phyloP scores from a whole-genome alignment of 208 protist genomes.

The Angomonas deanei region DNA sequence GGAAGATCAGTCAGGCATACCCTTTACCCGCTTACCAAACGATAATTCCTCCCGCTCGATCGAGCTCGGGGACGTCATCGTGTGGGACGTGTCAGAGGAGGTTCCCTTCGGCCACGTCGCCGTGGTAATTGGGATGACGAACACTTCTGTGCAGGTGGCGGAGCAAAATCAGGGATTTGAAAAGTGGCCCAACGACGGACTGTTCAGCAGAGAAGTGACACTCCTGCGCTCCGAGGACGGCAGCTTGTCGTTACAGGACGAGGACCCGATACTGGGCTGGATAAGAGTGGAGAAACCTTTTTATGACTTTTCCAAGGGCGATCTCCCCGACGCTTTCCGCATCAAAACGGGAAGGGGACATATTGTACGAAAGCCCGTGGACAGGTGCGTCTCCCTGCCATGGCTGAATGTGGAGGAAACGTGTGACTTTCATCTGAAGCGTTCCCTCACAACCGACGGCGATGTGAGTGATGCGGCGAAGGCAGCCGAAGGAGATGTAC shows the following conservation, averaged over 20 bases:
- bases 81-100: constrained; percentile 42
- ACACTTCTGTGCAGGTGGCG: constrained; percentile 31
- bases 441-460: constrained; percentile 34
- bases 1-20: constrained; percentile 16
- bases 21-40: constrained; percentile 29
- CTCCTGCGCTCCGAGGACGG: constrained; percentile 16
- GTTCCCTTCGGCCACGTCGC: constrained; percentile 58
- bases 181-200: constrained; percentile 31
- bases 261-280: constrained; percentile 59
- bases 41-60: constrained; percentile 18
- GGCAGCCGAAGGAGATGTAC: constrained; percentile 35
- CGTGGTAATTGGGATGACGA: constrained; percentile 35
- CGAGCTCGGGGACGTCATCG: constrained; percentile 43
- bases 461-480: constrained; percentile 20
- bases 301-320: constrained; percentile 41
- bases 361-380: constrained; percentile 44
- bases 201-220: constrained; percentile 47
- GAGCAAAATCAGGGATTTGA: constrained; percentile 74
- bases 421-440: constrained; percentile 62
- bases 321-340: constrained; percentile 57
- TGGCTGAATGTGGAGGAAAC: constrained; percentile 35
- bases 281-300: constrained; percentile 33
- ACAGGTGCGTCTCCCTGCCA: constrained; percentile 35
- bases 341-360: constrained; percentile 28
- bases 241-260: constrained; percentile 32